Evolutionary conservation across 2,329 filamentous ascomycete species (phyloP), one percentile per base, ranked within the genome.

Genomic region (Pseudogymnoascus sp.): DNA sequence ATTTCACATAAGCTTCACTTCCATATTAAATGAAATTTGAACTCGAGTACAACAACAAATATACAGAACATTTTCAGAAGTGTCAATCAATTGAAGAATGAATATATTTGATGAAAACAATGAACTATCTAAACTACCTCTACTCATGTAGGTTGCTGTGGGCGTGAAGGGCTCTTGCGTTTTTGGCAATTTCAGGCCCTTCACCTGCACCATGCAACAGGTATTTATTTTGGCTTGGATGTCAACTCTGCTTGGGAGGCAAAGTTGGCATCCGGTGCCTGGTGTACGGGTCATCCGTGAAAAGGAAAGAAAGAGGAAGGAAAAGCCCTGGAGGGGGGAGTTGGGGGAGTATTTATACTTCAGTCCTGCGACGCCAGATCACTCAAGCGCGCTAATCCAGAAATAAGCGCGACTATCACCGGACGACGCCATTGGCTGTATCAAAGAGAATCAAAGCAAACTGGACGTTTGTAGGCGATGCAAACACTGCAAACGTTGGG

Each of bases 161-260:
- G 45, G 45, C 27, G 45, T 52, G 45, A 52, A 52, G 27, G n/a
- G 45, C 45, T 52, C 45, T 52, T 52, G 45, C 45, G 45, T 52
- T 18, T 52, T 52, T 52, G 45, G 45, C 45, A 52, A 52, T 33
- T 31, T 52, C 27, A 12, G 45, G 45, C 45, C n/a, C 45, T 52
- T 33, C 45, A 52, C 45, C 45, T 52, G 45, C 45, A 52, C 27
- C 45, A 6, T 52, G 45, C 27, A 27, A 33, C 4, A 33, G 45
- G 18, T 52, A 52, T 52, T 31, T 18, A 52, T 52, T 10, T 55
- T 55, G 27, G 48, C 48, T n/a, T 33, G 27, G 29, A 55, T 55
- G 48, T 29, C 48, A 55, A 33, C 48, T 55, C 48, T 18, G 18
- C 18, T 18, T 29, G 13, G 29, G 29, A 31, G 12, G 21, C 13